Evolutionary conservation across 192 early-diverging fungal genomes (phyloP).

Genomic region (Coemansia sp.): DNA sequence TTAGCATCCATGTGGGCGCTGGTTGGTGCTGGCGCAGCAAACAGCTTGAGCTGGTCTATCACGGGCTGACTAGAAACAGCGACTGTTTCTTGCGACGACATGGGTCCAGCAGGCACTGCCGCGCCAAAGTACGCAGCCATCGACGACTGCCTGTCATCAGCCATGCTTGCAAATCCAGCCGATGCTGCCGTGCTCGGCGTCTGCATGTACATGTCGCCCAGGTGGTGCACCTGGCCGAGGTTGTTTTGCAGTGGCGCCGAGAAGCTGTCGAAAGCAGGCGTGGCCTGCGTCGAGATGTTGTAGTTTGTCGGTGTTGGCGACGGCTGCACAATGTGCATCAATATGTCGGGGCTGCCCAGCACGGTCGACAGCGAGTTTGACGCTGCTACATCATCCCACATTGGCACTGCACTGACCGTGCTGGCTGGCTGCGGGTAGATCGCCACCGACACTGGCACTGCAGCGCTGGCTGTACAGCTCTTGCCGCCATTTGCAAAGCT

Average conservation of each 20-base stretch:
- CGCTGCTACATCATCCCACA: slow-evolving; percentile 22
- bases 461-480: not conserved
- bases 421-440: slow-evolving; percentile 27
- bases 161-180: not conserved
- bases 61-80: not conserved
- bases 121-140: slow-evolving; percentile 38
- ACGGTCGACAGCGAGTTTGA: slow-evolving; percentile 25
- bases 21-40: not conserved
- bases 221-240: not conserved
- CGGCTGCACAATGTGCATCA: slow-evolving; percentile 41
- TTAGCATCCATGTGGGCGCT: not conserved
- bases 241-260: slow-evolving; percentile 4
- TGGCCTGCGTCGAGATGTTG: slow-evolving; percentile 31
- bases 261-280: slow-evolving; percentile 27
- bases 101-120: slow-evolving; percentile 2
- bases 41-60: slow-evolving; percentile 8
- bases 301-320: slow-evolving; percentile 26
- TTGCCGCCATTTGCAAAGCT: not conserved
- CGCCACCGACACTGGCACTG: slow-evolving; percentile 10
- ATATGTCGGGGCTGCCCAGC: slow-evolving; percentile 33
- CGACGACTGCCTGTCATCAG: slow-evolving; percentile 9
- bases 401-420: not conserved
- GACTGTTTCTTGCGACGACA: not conserved
- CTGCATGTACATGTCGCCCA: not conserved
- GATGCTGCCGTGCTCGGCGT: not conserved